Evolutionary conservation across 495 filamentous ascomycete genomes (phyloP).

Genomic region (Podospora appendiculata): DNA sequence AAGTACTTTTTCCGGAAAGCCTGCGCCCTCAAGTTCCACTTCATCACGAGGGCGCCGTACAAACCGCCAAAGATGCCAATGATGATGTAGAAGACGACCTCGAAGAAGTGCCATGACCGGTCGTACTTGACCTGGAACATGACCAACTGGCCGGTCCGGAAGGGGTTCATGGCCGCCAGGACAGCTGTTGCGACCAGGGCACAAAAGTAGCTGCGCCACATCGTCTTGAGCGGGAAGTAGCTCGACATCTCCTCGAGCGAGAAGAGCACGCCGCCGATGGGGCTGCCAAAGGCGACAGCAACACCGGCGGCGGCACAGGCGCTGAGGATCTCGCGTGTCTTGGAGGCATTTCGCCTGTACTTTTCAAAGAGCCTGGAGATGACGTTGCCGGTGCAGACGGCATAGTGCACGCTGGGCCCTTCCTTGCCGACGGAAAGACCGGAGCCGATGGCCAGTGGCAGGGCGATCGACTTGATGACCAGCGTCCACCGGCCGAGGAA

Average conservation of each 20-base stretch:
- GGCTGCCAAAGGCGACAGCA: constrained; percentile 93
- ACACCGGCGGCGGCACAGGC: constrained; percentile 94
- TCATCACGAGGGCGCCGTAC: constrained; percentile 96
- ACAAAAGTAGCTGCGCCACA: constrained; percentile 98
- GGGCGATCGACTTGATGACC: constrained; percentile 84
- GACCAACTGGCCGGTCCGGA: constrained; percentile 95
- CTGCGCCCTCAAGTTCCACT: constrained; percentile 90
- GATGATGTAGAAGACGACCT: constrained; percentile 85
- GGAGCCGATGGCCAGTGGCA: constrained; percentile 90
- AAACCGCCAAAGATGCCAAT: constrained; percentile 90
- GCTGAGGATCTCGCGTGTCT: constrained; percentile 90
- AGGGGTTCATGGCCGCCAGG: constrained; percentile 93
- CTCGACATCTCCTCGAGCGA: constrained; percentile 99
- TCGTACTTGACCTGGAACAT: constrained; percentile 99
- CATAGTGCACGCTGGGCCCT: constrained; percentile 96
- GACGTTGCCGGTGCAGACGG: constrained; percentile 95
- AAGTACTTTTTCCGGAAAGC: constrained; percentile 95
- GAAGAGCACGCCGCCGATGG: constrained; percentile 93
- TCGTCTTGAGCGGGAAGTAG: constrained; percentile 93
- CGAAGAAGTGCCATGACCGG: constrained; percentile 95
- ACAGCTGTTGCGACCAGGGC: constrained; percentile 93
- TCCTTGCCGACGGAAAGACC: constrained; percentile 96
- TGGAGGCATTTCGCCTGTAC: constrained; percentile 87
- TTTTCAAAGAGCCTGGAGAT: constrained; percentile 90
- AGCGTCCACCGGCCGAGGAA: constrained; percentile 91